A percentile compares a stretch with the other conserved stretches of the same genome.
Conservation (phyloP, 176 grass and related monocot species). For the Zoysia japonica region DNA sequence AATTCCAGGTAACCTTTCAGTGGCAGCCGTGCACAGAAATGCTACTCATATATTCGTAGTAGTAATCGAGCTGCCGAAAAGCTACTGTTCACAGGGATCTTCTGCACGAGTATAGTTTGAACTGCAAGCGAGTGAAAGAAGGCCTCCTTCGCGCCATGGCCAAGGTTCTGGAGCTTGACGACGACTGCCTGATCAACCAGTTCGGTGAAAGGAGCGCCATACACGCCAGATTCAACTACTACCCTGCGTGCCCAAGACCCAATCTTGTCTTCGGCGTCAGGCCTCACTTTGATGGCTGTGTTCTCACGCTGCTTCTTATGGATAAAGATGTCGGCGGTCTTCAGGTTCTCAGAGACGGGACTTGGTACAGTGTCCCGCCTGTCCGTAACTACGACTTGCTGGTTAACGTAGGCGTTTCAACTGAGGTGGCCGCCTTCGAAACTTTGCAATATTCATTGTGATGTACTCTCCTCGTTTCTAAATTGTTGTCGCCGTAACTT, state of each 20-base stretch:
- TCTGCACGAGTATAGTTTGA: slow-evolving; percentile 50
- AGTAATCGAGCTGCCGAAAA: neutral
- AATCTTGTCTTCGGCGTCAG: slow-evolving; percentile 59
- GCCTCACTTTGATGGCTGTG: slow-evolving; percentile 51
- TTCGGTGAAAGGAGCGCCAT: slow-evolving; percentile 30
- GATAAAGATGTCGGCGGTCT: slow-evolving; percentile 58
- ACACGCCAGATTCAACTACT: slow-evolving; percentile 52
- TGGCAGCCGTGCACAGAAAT: too few species aligned
- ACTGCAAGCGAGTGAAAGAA: slow-evolving; percentile 37
- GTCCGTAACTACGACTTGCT: slow-evolving; percentile 29
- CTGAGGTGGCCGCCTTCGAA: slow-evolving; percentile 37
- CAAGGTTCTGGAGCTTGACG: slow-evolving; percentile 33
- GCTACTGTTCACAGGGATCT: slow-evolving; percentile 17
- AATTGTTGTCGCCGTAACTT: neutral
- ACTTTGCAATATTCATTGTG: neutral
- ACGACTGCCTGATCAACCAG: slow-evolving; percentile 30
- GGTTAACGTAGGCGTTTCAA: slow-evolving; percentile 39
- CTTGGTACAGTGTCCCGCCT: slow-evolving; percentile 43
- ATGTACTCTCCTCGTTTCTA: too few species aligned
- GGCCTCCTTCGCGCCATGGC: slow-evolving; percentile 33
- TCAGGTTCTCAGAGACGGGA: slow-evolving; percentile 46
- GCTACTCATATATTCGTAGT: too few species aligned
- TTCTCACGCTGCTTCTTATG: slow-evolving; percentile 50
- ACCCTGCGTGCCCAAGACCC: slow-evolving; percentile 47
- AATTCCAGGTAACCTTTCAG: too few species aligned